Percentiles rank a stretch among this genome's conserved stretches.
phyloP scores from a whole-genome alignment of 371 early-diverging fungal genomes.

The Rhizomucor pusillus region DNA sequence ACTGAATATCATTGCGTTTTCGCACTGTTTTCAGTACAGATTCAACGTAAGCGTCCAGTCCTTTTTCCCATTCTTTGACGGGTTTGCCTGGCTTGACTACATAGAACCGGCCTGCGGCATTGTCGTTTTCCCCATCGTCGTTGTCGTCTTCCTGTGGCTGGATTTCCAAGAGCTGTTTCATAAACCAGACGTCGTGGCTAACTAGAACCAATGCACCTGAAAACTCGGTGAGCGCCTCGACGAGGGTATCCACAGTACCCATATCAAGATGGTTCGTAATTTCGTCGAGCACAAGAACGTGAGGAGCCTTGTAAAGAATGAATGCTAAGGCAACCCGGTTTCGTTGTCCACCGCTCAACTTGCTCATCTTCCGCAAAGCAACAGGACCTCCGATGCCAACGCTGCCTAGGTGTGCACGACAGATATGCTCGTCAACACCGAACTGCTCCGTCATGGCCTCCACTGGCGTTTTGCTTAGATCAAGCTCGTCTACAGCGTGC shows the following conservation, averaged over 20 bases:
- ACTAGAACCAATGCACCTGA: constrained; percentile 65
- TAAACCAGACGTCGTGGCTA: constrained; percentile 75
- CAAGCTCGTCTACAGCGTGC: constrained; percentile 67
- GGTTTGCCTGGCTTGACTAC: constrained; percentile 28
- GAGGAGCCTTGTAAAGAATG: constrained; percentile 60
- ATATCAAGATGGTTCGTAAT: constrained; percentile 84
- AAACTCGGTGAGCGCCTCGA: constrained; percentile 58
- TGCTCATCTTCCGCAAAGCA: constrained; percentile 47
- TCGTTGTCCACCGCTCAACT: constrained; percentile 76
- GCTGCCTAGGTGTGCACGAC: constrained; percentile 64
- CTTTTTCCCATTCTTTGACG: constrained; percentile 43
- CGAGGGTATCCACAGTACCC: constrained; percentile 66
- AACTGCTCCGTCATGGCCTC: constrained; percentile 43
- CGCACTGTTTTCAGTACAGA: constrained; percentile 27
- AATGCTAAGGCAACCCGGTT: constrained; percentile 73
- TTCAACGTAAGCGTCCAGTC: constrained; percentile 41
- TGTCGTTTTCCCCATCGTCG: constrained; percentile 24
- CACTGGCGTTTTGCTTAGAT: constrained; percentile 47
- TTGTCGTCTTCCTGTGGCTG: constrained; percentile 28
- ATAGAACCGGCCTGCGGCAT: constrained; percentile 15
- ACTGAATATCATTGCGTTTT: constrained; percentile 4
- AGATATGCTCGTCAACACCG: constrained; percentile 53
- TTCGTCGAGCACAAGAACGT: constrained; percentile 83
- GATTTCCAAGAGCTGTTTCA: constrained; percentile 57
- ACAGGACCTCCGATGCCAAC: constrained; percentile 64